A percentile compares a stretch with the other conserved stretches of the same genome.
Conservation (phyloP, 441 rosid species). For the Arabidopsis lyrata region DNA sequence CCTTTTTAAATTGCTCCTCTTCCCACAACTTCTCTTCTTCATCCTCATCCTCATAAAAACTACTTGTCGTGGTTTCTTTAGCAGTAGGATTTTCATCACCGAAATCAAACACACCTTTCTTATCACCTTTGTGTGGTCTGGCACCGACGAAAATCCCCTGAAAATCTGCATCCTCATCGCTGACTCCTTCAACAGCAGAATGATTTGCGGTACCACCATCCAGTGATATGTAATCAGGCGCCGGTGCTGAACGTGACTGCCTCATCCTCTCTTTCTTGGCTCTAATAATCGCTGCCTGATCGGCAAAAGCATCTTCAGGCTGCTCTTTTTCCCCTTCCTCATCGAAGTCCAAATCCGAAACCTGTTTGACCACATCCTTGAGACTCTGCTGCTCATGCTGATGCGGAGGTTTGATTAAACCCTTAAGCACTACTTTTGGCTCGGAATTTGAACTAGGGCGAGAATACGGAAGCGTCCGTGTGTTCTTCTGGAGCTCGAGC, state of each 20-base stretch:
- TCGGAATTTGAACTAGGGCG: conserved; percentile 53
- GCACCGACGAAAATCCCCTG: conserved; percentile 61
- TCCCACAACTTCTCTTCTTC: conserved; percentile 92
- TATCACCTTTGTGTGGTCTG: conserved; percentile 47
- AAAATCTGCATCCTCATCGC: conserved; percentile 88
- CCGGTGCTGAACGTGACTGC: conserved; percentile 61
- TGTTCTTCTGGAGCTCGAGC: conserved; percentile 91
- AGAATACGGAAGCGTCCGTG: conserved; percentile 74
- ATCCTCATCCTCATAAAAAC: conserved; percentile 61
- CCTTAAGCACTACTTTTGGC: conserved; percentile 77
- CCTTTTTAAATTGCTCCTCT: conserved; percentile 92
- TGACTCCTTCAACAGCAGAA: conserved; percentile 58
- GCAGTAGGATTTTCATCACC: conserved; percentile 47
- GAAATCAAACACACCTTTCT: conserved; percentile 71
- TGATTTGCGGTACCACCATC: conserved; percentile 58
- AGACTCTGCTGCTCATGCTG: conserved; percentile 57
- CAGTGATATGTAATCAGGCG: conserved; percentile 80
- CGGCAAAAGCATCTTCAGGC: conserved; percentile 48
- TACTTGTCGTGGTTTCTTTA: conserved; percentile 30
- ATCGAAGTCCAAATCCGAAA: conserved; percentile 40
- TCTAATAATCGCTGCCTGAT: conserved; percentile 75
- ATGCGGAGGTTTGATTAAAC: conserved; percentile 51
- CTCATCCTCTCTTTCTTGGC: conserved; percentile 76
- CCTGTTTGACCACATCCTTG: conserved; percentile 42
- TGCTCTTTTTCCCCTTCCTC: conserved; percentile 42